Conservation (phyloP, 2,329 filamentous ascomycete genomes). For the Hirsutella thompsonii region DNA sequence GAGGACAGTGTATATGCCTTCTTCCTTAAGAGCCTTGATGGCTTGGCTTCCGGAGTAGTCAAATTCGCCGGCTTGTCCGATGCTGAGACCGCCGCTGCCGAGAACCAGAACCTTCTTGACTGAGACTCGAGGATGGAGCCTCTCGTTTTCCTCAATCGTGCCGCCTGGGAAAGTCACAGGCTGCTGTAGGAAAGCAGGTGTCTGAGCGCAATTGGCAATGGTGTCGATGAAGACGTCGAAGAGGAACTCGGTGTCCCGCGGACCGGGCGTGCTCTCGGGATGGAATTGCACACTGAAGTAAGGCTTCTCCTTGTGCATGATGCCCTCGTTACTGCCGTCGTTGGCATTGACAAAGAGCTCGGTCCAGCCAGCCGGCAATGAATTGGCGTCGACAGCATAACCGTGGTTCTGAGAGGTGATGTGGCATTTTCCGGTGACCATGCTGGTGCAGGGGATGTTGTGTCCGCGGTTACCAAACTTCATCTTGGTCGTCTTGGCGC, state of each 20-base stretch:
- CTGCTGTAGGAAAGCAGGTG: conserved; percentile 51
- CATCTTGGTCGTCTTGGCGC: conserved; percentile 84
- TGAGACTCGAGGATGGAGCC: conserved; percentile 61
- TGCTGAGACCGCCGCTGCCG: conserved; percentile 88
- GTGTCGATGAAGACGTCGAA: conserved; percentile 94
- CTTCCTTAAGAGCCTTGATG: conserved; percentile 95
- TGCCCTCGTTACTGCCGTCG: conserved; percentile 95
- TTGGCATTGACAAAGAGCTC: conserved; percentile 98
- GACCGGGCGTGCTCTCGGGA: conserved; percentile 90
- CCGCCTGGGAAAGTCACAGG: conserved; percentile 84
- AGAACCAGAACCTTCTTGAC: conserved; percentile 94
- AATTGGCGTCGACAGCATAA: conserved; percentile 76
- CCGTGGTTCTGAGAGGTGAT: conserved; percentile 99
- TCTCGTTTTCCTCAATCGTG: conserved; percentile 64
- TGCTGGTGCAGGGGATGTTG: conserved; percentile 95
- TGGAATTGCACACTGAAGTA: conserved; percentile 99
- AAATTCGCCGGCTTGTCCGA: conserved; percentile 96
- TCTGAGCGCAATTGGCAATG: conserved; percentile 58
- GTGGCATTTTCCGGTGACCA: conserved; percentile 92
- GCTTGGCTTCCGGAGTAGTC: conserved; percentile 98
- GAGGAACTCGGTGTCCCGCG: conserved; percentile 87
- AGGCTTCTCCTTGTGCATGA: conserved; percentile 71
- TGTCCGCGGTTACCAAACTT: conserved; percentile 98
- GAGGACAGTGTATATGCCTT: conserved; percentile 93
- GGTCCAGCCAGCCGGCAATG: conserved; percentile 67